These are phyloP conservation scores for Epichloe coenophiala DNA, from an alignment of 2,329 filamentous ascomycete species.

Conservation along the genomic window DNA sequence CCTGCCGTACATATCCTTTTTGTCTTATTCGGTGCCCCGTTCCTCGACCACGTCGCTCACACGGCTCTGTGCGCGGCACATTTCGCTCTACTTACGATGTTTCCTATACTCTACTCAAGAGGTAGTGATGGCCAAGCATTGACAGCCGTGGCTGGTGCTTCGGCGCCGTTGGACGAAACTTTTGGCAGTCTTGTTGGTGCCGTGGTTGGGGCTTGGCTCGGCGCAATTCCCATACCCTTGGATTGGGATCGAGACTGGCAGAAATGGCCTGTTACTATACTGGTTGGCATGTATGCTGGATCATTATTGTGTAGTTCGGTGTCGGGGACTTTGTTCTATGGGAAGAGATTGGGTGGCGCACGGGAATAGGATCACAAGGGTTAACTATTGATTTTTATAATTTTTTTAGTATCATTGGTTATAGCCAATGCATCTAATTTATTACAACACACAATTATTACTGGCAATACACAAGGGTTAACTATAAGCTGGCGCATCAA, in stretches of 20 bases:
- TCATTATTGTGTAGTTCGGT: constrained; percentile 56
- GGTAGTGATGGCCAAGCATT: constrained; percentile 63
- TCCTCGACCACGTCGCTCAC: constrained; percentile 66
- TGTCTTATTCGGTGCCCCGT: constrained; percentile 82
- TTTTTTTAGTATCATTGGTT: no score
- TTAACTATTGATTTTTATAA: no score
- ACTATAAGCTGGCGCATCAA: not conserved
- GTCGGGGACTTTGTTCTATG: constrained; percentile 38
- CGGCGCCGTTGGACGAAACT: constrained; percentile 66
- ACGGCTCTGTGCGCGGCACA: constrained; percentile 74
- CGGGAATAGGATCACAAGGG: constrained; percentile 10
- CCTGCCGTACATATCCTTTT: constrained; percentile 52
- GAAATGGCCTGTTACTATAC: constrained; percentile 87
- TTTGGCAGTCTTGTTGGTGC: constrained; percentile 74
- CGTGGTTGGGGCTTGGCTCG: constrained; percentile 75
- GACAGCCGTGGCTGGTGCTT: constrained; percentile 52
- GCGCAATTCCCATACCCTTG: constrained; percentile 85
- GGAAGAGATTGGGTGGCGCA: constrained; percentile 24
- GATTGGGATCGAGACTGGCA: constrained; percentile 99
- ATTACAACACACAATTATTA: no score
- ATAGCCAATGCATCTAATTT: no score
- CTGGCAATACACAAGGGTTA: no score
- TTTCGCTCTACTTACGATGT: constrained; percentile 62
- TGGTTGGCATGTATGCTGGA: constrained; percentile 70
- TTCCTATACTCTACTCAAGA: constrained; percentile 75